Evolutionary conservation across 495 filamentous ascomycete species (phyloP), one percentile per base, ranked within the genome.

Genomic region (Penicillium mononematosum): DNA sequence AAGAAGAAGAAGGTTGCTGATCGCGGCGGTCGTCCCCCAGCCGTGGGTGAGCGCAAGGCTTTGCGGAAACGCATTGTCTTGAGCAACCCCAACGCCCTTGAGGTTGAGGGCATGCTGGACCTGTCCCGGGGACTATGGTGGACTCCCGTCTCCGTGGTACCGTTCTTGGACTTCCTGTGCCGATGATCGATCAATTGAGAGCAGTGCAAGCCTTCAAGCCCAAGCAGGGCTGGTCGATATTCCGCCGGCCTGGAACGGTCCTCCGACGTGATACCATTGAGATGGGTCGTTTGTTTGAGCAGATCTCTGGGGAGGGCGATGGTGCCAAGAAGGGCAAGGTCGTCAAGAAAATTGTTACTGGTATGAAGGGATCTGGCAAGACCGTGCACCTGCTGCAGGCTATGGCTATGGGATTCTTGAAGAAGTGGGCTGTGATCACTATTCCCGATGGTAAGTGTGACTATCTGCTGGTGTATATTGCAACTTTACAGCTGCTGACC

Each of bases 51-150:
- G 77, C 85, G 92, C 65, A 96, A 91, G 72, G 86, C 89, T 22
- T 73, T 90, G 62, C 85, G 91, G 59, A 97, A 95, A 77, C 84
- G 89, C 53, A 88, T 98, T 57, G 85, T 93, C 31, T 82, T 98
- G 41, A 94, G 87, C 74, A 98, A 98, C 74, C 87, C 88, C 65
- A 98, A 96, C 76, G 94, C 94, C 36, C 77, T 96, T 20, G 83
- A 84, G 61, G 84, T 96, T 27, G 67, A 73, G 24, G 86, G 82
- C 19, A 74, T 95, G 68, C 65, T 74, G 59, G 78, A 88, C 19
- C 63, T 96, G 43, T 79, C 75, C 64, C 74, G 11, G 76, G 83
- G 54, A 81, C 74, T 47, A 75, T 88, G 68, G 65, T 80, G 24
- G 74, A 84, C 53, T 59, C 75, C 27, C 70, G 77, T 12, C 75